Evolutionary conservation across 2,329 filamentous ascomycete genomes (phyloP).

Genomic region (Fusarium robinianum): DNA sequence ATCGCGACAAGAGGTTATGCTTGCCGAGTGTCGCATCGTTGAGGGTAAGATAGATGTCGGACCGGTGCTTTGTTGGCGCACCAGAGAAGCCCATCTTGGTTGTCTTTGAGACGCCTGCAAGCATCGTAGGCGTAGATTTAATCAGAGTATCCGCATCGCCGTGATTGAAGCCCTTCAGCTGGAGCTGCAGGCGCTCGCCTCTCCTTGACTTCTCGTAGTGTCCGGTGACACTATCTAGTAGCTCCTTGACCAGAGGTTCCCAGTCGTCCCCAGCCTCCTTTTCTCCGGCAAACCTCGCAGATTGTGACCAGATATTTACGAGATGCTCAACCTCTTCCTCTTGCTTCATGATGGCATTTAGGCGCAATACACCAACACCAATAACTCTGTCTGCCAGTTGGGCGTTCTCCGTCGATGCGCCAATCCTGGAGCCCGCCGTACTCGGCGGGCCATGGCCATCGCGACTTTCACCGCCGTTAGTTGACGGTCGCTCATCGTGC

Average conservation of each 20-base stretch:
- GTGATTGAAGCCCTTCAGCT: conserved; percentile 76
- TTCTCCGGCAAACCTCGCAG: conserved; percentile 57
- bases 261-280: conserved; percentile 67
- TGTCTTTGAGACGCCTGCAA: conserved; percentile 80
- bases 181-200: conserved; percentile 78
- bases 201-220: conserved; percentile 73
- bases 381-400: conserved; percentile 60
- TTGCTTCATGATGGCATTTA: conserved; percentile 75
- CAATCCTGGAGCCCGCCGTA: conserved; percentile 57
- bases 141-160: conserved; percentile 80
- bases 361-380: conserved; percentile 75
- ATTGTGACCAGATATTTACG: conserved; percentile 76
- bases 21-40: conserved; percentile 77
- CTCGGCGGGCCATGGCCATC: conserved; percentile 55
- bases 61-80: conserved; percentile 83
- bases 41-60: conserved; percentile 92
- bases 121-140: conserved; percentile 82
- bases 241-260: conserved; percentile 71
- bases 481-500: conserved; percentile 46
- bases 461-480: conserved; percentile 47
- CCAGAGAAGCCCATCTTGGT: conserved; percentile 93
- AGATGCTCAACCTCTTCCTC: conserved; percentile 74
- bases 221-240: conserved; percentile 75
- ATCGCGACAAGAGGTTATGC: conserved; percentile 71
- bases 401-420: conserved; percentile 24